phyloP scores from a whole-genome alignment of 495 filamentous ascomycete species.

The Neurospora sp. region DNA sequence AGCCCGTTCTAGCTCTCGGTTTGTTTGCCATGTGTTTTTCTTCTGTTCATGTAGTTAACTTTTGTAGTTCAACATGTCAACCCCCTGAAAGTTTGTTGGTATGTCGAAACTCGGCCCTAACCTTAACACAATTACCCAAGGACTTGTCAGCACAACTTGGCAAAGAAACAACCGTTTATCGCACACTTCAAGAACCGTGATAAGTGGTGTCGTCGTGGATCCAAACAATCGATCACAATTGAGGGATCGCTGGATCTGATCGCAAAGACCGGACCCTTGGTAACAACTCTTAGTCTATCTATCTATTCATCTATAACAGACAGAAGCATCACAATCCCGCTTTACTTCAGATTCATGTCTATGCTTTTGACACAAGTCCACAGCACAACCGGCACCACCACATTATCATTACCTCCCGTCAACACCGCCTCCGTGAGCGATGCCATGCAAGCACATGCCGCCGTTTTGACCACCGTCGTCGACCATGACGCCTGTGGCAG shows the following conservation, averaged over 20 bases:
- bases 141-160: neutral
- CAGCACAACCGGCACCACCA: constrained; percentile 87
- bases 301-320: neutral
- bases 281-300: neutral
- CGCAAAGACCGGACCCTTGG: neutral
- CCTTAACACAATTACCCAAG: too few relatives aligned
- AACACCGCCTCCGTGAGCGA: constrained; percentile 91
- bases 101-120: too few relatives aligned
- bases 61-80: neutral
- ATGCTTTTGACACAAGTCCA: constrained; percentile 83
- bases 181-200: too few relatives aligned
- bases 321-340: neutral
- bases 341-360: constrained; percentile 30
- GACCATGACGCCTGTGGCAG: constrained; percentile 21
- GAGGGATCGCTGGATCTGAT: neutral
- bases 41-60: neutral
- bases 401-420: constrained; percentile 98
- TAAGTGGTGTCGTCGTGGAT: too few relatives aligned
- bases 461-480: constrained; percentile 45
- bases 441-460: constrained; percentile 63
- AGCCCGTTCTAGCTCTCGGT: neutral
- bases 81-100: neutral
- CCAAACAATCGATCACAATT: too few relatives aligned
- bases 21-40: neutral
- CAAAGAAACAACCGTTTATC: too few relatives aligned